Conservation (phyloP, 805 yeast genomes). For the Suhomyces kilbournensis region DNA sequence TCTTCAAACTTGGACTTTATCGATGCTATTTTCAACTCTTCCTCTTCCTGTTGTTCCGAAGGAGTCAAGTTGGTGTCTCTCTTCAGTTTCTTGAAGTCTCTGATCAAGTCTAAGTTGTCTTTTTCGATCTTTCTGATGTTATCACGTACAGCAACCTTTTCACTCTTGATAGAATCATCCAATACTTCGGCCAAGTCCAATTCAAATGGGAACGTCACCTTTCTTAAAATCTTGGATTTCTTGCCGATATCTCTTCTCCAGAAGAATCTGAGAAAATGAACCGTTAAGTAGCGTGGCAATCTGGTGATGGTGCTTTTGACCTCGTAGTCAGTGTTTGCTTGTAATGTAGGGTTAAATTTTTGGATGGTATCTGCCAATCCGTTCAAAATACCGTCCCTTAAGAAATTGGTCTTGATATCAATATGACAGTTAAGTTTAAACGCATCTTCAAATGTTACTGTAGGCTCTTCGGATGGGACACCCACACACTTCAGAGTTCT, state of each 20-base stretch:
- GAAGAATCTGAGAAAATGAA: conserved; percentile 90
- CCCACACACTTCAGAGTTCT: conserved; percentile 61
- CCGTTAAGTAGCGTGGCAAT: conserved; percentile 82
- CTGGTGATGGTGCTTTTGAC: conserved; percentile 61
- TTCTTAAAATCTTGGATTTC: conserved; percentile 90
- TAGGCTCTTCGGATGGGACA: conserved; percentile 30
- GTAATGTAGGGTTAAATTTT: conserved; percentile 69
- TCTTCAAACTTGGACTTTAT: conserved; percentile 51
- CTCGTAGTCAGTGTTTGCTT: conserved; percentile 67
- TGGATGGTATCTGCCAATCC: conserved; percentile 76
- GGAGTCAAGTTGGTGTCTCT: conserved; percentile 41
- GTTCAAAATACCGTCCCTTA: conserved; percentile 77
- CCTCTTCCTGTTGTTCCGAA: conserved; percentile 55
- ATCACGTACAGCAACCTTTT: conserved; percentile 72
- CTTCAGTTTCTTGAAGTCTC: conserved; percentile 66
- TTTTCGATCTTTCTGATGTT: conserved; percentile 73
- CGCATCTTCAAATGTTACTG: conserved; percentile 46
- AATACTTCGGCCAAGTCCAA: conserved; percentile 83
- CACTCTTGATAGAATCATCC: conserved; percentile 68
- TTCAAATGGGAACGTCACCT: conserved; percentile 92
- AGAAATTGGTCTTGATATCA: conserved; percentile 76
- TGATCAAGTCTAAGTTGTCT: conserved; percentile 64
- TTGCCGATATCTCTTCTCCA: conserved; percentile 92
- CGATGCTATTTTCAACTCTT: conserved; percentile 46
- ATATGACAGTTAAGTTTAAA: conserved; percentile 87